Evolutionary conservation across 148 eudicot species (phyloP).

Genomic region (Drosera capensis): DNA sequence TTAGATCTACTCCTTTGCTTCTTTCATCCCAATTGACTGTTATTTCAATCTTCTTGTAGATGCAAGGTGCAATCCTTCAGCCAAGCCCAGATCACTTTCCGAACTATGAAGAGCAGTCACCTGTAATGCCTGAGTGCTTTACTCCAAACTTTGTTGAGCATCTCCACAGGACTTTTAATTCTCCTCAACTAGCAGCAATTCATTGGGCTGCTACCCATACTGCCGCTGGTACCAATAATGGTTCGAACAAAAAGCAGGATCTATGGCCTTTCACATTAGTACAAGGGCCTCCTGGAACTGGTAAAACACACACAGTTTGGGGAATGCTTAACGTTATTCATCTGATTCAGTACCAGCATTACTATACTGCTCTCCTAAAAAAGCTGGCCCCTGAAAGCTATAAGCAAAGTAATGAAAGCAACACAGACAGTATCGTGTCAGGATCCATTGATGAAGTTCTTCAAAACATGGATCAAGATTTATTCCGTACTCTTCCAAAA

Average conservation of each 20-base stretch:
- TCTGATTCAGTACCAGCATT: conserved; percentile 95
- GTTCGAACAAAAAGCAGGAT: conserved; percentile 61
- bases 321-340: conserved; percentile 98
- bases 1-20: background rate
- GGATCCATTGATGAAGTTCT: conserved; percentile 98
- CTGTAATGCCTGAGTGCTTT: conserved; percentile 95
- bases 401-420: conserved; percentile 52
- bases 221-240: conserved; percentile 89
- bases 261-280: conserved; percentile 99
- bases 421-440: conserved; percentile 36
- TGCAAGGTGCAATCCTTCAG: conserved; percentile 93
- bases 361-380: conserved; percentile 81
- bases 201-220: conserved; percentile 99
- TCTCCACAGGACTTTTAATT: conserved; percentile 62
- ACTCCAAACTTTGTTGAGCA: conserved; percentile 70
- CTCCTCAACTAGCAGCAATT: conserved; percentile 84
- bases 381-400: conserved; percentile 98
- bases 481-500: conserved; percentile 90
- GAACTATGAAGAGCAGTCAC: conserved; percentile 85
- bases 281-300: conserved; percentile 99
- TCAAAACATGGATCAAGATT: conserved; percentile 93
- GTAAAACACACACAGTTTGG: conserved; percentile 97
- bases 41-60: conserved; percentile 26
- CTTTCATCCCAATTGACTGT: background rate
- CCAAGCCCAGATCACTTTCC: conserved; percentile 92